phyloP scores from a whole-genome alignment of 2,329 filamentous ascomycete species.

The Colletotrichum tropicicola region DNA sequence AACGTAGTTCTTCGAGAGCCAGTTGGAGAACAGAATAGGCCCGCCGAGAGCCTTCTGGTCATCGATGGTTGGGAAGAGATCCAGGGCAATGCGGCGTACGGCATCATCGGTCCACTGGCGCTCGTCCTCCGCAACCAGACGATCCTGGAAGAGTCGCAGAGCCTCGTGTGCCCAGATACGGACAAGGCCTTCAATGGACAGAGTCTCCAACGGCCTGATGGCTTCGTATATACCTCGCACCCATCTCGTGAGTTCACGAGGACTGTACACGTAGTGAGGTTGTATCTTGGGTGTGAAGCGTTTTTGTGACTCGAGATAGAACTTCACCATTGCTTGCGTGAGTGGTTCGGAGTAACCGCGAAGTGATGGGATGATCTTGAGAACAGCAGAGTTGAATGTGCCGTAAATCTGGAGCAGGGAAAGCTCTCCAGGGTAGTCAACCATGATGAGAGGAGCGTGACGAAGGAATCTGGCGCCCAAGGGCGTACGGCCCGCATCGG shows the following conservation, averaged over 20 bases:
- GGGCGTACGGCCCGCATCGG: slow-evolving; percentile 94
- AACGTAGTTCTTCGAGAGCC: slow-evolving; percentile 98
- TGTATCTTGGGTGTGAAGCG: slow-evolving; percentile 97
- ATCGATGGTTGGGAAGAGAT: slow-evolving; percentile 96
- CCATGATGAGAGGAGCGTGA: slow-evolving; percentile 99
- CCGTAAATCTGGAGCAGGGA: slow-evolving; percentile 98
- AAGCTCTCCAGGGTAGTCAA: slow-evolving; percentile 96
- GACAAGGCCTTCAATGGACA: slow-evolving; percentile 90
- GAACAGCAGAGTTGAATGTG: slow-evolving; percentile 94
- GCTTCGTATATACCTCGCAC: slow-evolving; percentile 97
- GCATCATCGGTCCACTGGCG: slow-evolving; percentile 93
- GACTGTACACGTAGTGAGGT: slow-evolving; percentile 98
- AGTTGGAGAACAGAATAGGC: slow-evolving; percentile 98
- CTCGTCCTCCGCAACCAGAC: slow-evolving; percentile 93
- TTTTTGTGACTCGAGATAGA: slow-evolving; percentile 94
- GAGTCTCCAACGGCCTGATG: slow-evolving; percentile 87
- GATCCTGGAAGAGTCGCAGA: slow-evolving; percentile 94
- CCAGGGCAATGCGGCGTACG: slow-evolving; percentile 84
- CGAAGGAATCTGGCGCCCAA: slow-evolving; percentile 93
- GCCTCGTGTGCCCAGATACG: slow-evolving; percentile 99
- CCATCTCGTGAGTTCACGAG: slow-evolving; percentile 97
- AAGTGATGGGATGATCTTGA: slow-evolving; percentile 96
- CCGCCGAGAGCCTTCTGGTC: slow-evolving; percentile 88
- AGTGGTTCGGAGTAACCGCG: slow-evolving; percentile 94
- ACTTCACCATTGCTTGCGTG: slow-evolving; percentile 96